phyloP scores from a whole-genome alignment of 2,329 filamentous ascomycete genomes.

The Cercospora canescens region DNA sequence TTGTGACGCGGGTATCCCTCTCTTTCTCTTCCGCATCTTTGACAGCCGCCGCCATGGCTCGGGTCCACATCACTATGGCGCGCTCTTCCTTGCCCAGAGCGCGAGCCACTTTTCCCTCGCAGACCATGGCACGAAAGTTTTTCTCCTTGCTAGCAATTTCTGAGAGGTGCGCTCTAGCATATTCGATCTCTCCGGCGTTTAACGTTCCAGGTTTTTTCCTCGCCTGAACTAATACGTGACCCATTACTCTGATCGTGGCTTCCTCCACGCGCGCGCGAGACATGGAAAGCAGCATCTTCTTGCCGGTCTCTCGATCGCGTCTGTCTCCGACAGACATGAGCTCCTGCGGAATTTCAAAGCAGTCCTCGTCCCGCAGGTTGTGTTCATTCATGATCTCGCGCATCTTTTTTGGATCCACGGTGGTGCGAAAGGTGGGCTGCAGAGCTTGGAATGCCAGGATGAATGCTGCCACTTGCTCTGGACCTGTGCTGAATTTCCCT shows the following conservation, averaged over 20 bases:
- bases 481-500: slow-evolving; percentile 2
- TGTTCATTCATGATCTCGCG: slow-evolving; percentile 11
- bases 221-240: slow-evolving; percentile 19
- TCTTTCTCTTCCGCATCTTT: slow-evolving; percentile 15
- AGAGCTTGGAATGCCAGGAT: slow-evolving; percentile 12
- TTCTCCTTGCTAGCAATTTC: slow-evolving; percentile 24
- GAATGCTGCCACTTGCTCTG: slow-evolving; percentile 14
- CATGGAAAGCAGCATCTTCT: slow-evolving; percentile 27
- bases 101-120: slow-evolving; percentile 32
- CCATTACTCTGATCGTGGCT: slow-evolving; percentile 29
- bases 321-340: slow-evolving; percentile 8
- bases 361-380: slow-evolving; percentile 5
- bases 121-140: slow-evolving; percentile 30
- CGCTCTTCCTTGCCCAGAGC: slow-evolving; percentile 26
- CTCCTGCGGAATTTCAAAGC: slow-evolving; percentile 8
- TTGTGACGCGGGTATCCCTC: too few species aligned
- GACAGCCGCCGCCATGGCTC: slow-evolving; percentile 27
- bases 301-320: slow-evolving; percentile 17
- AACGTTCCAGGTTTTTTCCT: slow-evolving; percentile 21
- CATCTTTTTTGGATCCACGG: slow-evolving; percentile 4
- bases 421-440: neutral
- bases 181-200: slow-evolving; percentile 17
- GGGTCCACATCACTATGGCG: slow-evolving; percentile 31
- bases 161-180: slow-evolving; percentile 25
- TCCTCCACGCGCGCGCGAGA: slow-evolving; percentile 26